A percentile compares a stretch with the other conserved stretches of the same genome.
These are phyloP conservation scores for Anthostomella pinea DNA, from an alignment of 2,329 filamentous ascomycete genomes.

Conservation along the genomic window DNA sequence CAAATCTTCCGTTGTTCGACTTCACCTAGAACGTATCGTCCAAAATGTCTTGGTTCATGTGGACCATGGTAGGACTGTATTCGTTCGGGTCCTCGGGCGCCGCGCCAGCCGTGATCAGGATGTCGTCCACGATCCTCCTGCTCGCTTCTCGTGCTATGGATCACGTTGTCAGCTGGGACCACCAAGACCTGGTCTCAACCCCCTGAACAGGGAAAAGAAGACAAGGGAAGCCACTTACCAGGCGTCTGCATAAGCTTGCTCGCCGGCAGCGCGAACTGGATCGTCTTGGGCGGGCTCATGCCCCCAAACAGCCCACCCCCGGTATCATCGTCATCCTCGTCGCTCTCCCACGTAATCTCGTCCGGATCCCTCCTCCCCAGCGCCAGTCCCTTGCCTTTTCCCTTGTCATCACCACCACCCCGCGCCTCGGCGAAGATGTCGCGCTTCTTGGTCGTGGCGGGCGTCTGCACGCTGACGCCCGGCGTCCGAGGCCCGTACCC, in stretches of 20 bases:
- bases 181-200: neutral
- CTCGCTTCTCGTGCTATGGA: conserved; percentile 71
- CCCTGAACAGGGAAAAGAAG: neutral
- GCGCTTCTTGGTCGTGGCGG: conserved; percentile 50
- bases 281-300: conserved; percentile 90
- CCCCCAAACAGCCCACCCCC: conserved; percentile 61
- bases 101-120: conserved; percentile 72
- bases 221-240: conserved; percentile 46
- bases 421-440: conserved; percentile 44
- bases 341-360: conserved; percentile 72
- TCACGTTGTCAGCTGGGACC: conserved; percentile 2
- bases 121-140: conserved; percentile 75
- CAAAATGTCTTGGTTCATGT: conserved; percentile 60
- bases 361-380: conserved; percentile 35
- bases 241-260: conserved; percentile 78
- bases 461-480: conserved; percentile 83
- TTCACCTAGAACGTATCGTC: conserved; percentile 63
- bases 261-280: conserved; percentile 78
- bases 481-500: conserved; percentile 66
- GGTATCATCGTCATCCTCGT: conserved; percentile 62
- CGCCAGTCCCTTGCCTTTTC: conserved; percentile 20
- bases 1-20: too few relatives aligned
- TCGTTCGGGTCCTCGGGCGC: conserved; percentile 54
- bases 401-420: conserved; percentile 21
- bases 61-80: conserved; percentile 64